Percentiles rank a stretch among this genome's conserved stretches.
Conservation (phyloP, 202 grass and related monocot genomes). For the Saccharum hybrid region DNA sequence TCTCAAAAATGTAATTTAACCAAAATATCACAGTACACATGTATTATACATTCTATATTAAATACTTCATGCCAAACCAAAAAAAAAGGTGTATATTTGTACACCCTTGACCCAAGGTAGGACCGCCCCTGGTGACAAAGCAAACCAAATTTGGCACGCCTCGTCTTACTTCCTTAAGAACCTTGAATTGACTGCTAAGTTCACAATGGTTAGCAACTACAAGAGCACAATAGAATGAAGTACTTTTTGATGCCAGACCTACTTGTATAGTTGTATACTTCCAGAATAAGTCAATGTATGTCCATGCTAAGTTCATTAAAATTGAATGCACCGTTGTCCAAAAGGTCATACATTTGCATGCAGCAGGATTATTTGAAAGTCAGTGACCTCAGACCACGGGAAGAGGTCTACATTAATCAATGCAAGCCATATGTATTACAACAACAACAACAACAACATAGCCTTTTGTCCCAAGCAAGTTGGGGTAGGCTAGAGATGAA, state of each 20-base stretch:
- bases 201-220: neutral
- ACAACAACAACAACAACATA: no score
- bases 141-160: no score
- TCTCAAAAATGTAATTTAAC: neutral
- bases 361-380: slow-evolving; percentile 13
- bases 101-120: neutral
- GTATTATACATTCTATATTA: neutral
- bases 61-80: neutral
- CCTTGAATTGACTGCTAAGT: neutral
- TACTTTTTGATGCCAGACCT: neutral
- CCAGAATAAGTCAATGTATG: neutral
- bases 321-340: neutral
- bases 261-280: neutral
- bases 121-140: neutral
- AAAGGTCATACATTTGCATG: neutral
- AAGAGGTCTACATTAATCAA: neutral
- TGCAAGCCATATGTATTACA: neutral
- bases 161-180: neutral
- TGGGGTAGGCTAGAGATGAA: no score
- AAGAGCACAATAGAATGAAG: neutral
- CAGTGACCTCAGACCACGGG: slow-evolving; percentile 18
- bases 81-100: neutral
- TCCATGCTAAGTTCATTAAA: neutral
- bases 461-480: no score
- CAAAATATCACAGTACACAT: neutral